Conservation (phyloP, 805 yeast species). For the Cyberlindnera saturnus region DNA sequence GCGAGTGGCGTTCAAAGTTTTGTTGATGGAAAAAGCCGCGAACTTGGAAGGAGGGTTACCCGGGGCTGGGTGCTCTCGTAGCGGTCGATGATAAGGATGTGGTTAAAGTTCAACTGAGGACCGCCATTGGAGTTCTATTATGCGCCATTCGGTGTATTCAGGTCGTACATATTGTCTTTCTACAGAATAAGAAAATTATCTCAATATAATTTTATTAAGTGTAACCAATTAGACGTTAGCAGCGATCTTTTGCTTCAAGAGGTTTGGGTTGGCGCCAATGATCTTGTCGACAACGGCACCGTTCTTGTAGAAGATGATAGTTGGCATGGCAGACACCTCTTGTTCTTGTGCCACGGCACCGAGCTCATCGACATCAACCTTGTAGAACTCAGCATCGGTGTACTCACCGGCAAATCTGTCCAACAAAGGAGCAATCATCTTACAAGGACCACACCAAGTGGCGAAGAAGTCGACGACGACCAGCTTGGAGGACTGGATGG, state of each 20-base stretch:
- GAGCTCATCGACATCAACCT: constrained; percentile 87
- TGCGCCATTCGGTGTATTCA: too few relatives aligned
- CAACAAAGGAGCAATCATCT: constrained; percentile 90
- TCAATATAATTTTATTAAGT: neutral
- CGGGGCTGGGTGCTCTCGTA: neutral
- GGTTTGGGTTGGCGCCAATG: constrained; percentile 87
- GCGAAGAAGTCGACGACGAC: constrained; percentile 96
- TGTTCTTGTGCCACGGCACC: constrained; percentile 65
- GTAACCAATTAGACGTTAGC: constrained; percentile 35
- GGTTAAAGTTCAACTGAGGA: too few relatives aligned
- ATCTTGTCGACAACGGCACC: constrained; percentile 77
- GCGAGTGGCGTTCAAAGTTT: neutral
- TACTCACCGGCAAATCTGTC: constrained; percentile 69
- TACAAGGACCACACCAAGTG: constrained; percentile 99
- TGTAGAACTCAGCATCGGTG: constrained; percentile 67
- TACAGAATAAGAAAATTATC: neutral
- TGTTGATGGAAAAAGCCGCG: neutral
- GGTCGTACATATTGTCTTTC: neutral
- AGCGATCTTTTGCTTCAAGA: constrained; percentile 63
- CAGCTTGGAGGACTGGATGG: constrained; percentile 57
- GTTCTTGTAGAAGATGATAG: constrained; percentile 69
- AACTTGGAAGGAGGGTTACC: neutral
- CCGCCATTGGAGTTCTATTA: too few relatives aligned
- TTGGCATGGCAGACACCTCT: constrained; percentile 59
- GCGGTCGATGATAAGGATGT: too few relatives aligned